Percentiles rank a stretch among this genome's conserved stretches.
phyloP scores from a whole-genome alignment of 108 stramenopile species.

The Fragilaria radians region DNA sequence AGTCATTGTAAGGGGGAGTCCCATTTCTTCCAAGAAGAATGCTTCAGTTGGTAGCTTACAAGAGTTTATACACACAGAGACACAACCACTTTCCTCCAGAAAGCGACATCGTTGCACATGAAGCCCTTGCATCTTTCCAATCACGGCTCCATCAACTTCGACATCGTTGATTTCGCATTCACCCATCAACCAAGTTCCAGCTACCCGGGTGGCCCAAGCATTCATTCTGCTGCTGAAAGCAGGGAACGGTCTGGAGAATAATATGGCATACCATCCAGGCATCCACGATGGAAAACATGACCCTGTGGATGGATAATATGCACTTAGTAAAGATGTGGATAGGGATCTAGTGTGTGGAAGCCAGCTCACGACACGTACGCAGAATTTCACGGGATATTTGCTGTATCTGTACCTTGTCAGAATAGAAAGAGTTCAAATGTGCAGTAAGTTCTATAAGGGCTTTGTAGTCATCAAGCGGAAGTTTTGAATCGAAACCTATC shows the following conservation, averaged over 20 bases:
- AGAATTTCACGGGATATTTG: slow-evolving; percentile 50
- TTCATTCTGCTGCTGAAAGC: slow-evolving; percentile 78
- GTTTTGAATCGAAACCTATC: slow-evolving; percentile 25
- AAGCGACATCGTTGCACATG: slow-evolving; percentile 91
- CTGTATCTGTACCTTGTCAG: slow-evolving; percentile 32
- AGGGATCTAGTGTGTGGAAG: slow-evolving; percentile 17
- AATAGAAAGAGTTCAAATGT: slow-evolving; percentile 54
- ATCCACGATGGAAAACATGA: slow-evolving; percentile 62
- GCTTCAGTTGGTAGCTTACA: slow-evolving; percentile 94
- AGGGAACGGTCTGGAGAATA: slow-evolving; percentile 73
- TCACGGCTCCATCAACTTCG: slow-evolving; percentile 24
- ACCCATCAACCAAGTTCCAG: slow-evolving; percentile 91
- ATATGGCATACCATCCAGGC: slow-evolving; percentile 32
- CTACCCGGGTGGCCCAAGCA: slow-evolving; percentile 82
- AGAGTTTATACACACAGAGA: slow-evolving; percentile 85
- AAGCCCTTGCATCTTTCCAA: slow-evolving; percentile 63
- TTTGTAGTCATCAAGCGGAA: slow-evolving; percentile 37
- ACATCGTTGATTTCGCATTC: slow-evolving; percentile 84
- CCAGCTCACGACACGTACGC: slow-evolving; percentile 23
- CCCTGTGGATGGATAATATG: slow-evolving; percentile 7
- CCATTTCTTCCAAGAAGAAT: slow-evolving; percentile 87
- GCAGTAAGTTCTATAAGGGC: slow-evolving; percentile 64
- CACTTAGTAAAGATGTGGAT: slow-evolving; percentile 1
- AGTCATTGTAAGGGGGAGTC: slow-evolving; percentile 75
- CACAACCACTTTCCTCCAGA: slow-evolving; percentile 86